phyloP scores from a whole-genome alignment of 352 stramenopile species.

The Pythium guiyangense region DNA sequence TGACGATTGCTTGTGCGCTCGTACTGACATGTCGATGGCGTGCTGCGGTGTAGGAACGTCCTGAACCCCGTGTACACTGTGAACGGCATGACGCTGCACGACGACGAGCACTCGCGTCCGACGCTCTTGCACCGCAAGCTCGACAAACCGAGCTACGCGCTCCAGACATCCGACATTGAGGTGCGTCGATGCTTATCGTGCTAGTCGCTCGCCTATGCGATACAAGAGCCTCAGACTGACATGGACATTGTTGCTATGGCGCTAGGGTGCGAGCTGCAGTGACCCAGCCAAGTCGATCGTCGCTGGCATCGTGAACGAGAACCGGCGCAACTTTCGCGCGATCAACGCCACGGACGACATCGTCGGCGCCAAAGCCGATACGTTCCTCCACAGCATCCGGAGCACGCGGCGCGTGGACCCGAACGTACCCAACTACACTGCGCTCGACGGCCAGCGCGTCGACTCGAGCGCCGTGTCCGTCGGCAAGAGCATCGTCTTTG shows the following conservation, averaged over 20 bases:
- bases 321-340: slow-evolving; percentile 48
- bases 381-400: slow-evolving; percentile 60
- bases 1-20: no score
- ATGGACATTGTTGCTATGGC: neutral
- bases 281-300: slow-evolving; percentile 51
- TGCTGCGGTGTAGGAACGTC: slow-evolving; percentile 34
- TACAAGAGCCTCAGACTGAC: neutral
- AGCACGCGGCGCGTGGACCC: slow-evolving; percentile 63
- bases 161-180: slow-evolving; percentile 61
- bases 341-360: slow-evolving; percentile 69
- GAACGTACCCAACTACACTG: slow-evolving; percentile 52
- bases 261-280: slow-evolving; percentile 36
- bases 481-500: slow-evolving; percentile 69
- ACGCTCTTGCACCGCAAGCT: slow-evolving; percentile 37
- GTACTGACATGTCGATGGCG: no score
- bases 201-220: neutral
- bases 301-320: slow-evolving; percentile 50
- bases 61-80: slow-evolving; percentile 70
- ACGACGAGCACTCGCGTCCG: slow-evolving; percentile 48
- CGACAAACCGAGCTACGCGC: slow-evolving; percentile 46
- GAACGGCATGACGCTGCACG: slow-evolving; percentile 50
- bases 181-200: slow-evolving; percentile 2
- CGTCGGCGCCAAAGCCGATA: slow-evolving; percentile 54
- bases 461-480: slow-evolving; percentile 64
- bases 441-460: slow-evolving; percentile 51